A percentile compares a stretch with the other conserved stretches of the same genome.
These are phyloP conservation scores for Coriolopsis trogii DNA, from an alignment of 1,284 basidiomycete genomes.

Conservation along the genomic window DNA sequence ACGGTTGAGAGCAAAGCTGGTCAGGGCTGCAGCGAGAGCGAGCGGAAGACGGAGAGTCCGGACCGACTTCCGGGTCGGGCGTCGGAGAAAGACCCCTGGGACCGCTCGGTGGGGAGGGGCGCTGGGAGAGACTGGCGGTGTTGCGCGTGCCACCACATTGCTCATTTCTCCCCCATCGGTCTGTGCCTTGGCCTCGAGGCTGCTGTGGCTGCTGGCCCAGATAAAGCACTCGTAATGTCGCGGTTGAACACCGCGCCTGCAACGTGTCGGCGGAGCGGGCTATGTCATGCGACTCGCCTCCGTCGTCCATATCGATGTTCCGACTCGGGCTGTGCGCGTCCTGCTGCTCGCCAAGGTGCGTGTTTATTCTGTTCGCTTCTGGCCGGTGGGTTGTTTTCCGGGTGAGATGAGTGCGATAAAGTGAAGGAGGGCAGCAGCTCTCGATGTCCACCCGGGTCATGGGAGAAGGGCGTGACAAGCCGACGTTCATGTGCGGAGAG, in stretches of 20 bases:
- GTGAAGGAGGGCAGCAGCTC: neutral
- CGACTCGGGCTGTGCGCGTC: constrained; percentile 19
- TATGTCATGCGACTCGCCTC: constrained; percentile 13
- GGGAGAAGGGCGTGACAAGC: constrained; percentile 11
- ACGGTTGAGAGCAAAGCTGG: neutral
- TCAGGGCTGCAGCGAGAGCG: neutral
- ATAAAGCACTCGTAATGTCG: constrained; percentile 1
- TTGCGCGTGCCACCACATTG: neutral
- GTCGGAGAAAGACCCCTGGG: neutral
- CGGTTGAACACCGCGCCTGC: constrained; percentile 8
- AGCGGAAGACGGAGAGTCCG: neutral
- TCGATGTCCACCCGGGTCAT: constrained; percentile 4
- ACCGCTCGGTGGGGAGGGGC: constrained; percentile 7
- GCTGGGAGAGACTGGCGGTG: neutral
- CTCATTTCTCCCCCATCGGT: neutral
- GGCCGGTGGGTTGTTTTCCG: constrained; percentile 12
- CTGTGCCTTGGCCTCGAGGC: constrained; percentile 19
- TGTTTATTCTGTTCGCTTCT: constrained; percentile 13
- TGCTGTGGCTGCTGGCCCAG: constrained; percentile 2
- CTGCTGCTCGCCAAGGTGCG: constrained; percentile 18
- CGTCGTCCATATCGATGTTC: constrained; percentile 19
- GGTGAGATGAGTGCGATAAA: constrained; percentile 17
- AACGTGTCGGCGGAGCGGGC: constrained; percentile 5
- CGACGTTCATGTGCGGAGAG: constrained; percentile 19
- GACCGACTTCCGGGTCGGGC: neutral